Conservation (phyloP, 2,329 filamentous ascomycete species). For the Lasiodiplodia theobromae region DNA sequence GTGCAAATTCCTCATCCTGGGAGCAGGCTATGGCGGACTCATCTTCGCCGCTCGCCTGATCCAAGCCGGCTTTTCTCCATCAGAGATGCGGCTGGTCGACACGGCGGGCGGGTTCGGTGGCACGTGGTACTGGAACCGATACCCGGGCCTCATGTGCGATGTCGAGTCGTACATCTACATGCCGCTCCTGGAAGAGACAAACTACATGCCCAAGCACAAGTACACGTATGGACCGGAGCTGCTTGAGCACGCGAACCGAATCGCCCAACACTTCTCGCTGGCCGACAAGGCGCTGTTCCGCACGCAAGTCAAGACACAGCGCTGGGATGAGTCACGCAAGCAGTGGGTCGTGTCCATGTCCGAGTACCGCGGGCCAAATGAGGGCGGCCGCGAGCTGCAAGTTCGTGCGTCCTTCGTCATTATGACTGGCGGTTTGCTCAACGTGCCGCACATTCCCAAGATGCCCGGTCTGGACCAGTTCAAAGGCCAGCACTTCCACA, state of each 20-base stretch:
- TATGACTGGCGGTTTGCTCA: slow-evolving; percentile 40
- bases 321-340: slow-evolving; percentile 57
- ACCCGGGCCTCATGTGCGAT: slow-evolving; percentile 36
- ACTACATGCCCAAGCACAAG: slow-evolving; percentile 41
- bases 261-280: slow-evolving; percentile 45
- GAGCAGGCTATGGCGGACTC: slow-evolving; percentile 55
- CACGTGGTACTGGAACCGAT: slow-evolving; percentile 42
- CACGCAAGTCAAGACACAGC: slow-evolving; percentile 43
- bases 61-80: slow-evolving; percentile 44
- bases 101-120: slow-evolving; percentile 36
- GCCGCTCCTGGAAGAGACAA: slow-evolving; percentile 52
- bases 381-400: slow-evolving; percentile 39
- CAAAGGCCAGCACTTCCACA: slow-evolving; percentile 44
- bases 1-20: slow-evolving; percentile 47
- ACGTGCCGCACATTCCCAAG: slow-evolving; percentile 41
- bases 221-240: slow-evolving; percentile 46
- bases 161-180: slow-evolving; percentile 36
- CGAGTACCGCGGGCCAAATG: slow-evolving; percentile 51
- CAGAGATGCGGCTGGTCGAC: slow-evolving; percentile 45
- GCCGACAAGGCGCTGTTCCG: slow-evolving; percentile 59
- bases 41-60: slow-evolving; percentile 51
- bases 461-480: slow-evolving; percentile 45
- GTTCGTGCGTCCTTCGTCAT: slow-evolving; percentile 38
- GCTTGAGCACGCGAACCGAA: slow-evolving; percentile 44
- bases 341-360: slow-evolving; percentile 43